A percentile compares a stretch with the other conserved stretches of the same genome.
These are phyloP conservation scores for Tuber brumale DNA, from an alignment of 495 filamentous ascomycete genomes.

Conservation along the genomic window DNA sequence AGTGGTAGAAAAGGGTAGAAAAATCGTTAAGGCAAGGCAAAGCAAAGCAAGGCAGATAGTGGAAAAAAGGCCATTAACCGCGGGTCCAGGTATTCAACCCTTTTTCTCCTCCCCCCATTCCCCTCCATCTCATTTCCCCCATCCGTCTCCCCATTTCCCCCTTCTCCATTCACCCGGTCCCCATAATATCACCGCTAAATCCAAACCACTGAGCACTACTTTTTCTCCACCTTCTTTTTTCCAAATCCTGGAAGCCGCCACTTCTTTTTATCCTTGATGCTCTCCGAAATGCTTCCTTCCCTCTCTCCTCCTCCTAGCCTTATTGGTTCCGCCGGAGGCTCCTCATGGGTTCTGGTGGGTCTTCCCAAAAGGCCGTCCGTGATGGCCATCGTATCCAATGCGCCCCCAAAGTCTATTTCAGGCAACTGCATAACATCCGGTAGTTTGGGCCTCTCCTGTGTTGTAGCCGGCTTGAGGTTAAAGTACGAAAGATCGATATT, in stretches of 20 bases:
- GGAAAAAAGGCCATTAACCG: background rate
- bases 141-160: background rate
- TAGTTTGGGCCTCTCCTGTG: background rate
- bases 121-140: background rate
- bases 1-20: background rate
- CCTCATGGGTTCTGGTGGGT: background rate
- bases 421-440: background rate
- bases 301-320: background rate
- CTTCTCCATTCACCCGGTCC: background rate
- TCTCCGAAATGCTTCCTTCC: constrained; percentile 1
- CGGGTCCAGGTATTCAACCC: background rate
- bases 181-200: background rate
- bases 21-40: background rate
- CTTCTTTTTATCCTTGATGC: background rate
- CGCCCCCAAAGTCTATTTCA: background rate
- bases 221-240: background rate
- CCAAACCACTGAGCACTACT: background rate
- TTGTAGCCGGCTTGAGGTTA: background rate
- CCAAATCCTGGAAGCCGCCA: background rate
- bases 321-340: background rate
- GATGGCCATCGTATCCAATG: background rate
- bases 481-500: background rate
- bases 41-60: background rate
- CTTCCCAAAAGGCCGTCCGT: background rate
- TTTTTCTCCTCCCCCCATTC: background rate